Percentiles rank a stretch among this genome's conserved stretches.
Conservation (phyloP, 805 yeast species). For the Torulaspora franciscae region DNA sequence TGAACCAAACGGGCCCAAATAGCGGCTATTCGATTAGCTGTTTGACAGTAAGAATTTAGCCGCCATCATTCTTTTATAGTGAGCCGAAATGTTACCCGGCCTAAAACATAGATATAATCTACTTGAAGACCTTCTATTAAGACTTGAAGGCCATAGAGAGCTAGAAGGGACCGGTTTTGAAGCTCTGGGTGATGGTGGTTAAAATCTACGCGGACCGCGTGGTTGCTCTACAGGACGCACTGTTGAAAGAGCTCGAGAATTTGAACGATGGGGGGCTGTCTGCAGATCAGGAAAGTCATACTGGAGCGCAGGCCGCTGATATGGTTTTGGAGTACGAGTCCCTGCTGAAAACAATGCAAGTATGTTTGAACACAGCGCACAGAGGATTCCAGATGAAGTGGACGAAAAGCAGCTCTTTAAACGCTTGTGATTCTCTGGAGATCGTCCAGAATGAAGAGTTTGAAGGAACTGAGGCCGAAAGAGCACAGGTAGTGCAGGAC, state of each 20-base stretch:
- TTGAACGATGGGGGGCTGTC: not conserved
- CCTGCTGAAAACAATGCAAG: conserved; percentile 13
- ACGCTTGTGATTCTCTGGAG: conserved; percentile 11
- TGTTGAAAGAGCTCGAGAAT: conserved; percentile 5
- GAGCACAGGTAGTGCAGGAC: conserved; percentile 1
- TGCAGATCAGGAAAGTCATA: not conserved
- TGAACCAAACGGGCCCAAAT: not conserved
- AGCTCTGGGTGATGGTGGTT: not conserved
- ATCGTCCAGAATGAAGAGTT: conserved; percentile 11
- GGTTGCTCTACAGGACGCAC: conserved; percentile 2
- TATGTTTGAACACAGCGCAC: conserved; percentile 16
- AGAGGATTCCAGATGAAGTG: conserved; percentile 17
- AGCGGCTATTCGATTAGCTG: not conserved
- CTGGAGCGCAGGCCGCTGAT: conserved; percentile 7
- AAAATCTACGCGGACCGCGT: not conserved
- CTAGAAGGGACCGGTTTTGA: not conserved
- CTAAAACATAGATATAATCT: not conserved
- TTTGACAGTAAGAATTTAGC: not conserved
- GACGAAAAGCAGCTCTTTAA: conserved; percentile 9
- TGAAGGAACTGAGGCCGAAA: not conserved
- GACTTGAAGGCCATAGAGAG: not conserved
- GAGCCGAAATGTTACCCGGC: not conserved
- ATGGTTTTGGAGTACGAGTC: conserved; percentile 19
- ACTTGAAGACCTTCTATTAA: not conserved
- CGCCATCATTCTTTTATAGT: not conserved